These are phyloP conservation scores for Picea mariana DNA, from an alignment of 83 land plant species.

Conservation along the genomic window DNA sequence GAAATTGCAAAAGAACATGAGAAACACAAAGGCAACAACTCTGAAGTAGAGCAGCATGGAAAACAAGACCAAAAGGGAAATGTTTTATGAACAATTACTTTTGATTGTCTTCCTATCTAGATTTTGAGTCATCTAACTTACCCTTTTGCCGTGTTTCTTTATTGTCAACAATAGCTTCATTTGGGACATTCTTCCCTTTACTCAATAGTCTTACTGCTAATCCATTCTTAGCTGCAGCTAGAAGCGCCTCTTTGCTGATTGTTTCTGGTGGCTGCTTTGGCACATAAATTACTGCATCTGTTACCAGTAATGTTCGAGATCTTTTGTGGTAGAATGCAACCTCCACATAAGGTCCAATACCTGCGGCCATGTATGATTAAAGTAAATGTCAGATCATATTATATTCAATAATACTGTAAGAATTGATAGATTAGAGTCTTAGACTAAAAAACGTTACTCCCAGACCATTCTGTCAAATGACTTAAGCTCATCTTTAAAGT, in stretches of 20 bases:
- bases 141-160: conserved; percentile 80
- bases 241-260: conserved; percentile 79
- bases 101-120: conserved; percentile 1
- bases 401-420: background rate
- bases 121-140: conserved; percentile 19
- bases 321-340: conserved; percentile 94
- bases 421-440: background rate
- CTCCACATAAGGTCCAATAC: conserved; percentile 99
- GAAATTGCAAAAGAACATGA: no score
- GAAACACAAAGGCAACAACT: background rate
- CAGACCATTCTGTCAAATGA: background rate
- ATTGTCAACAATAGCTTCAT: conserved; percentile 88
- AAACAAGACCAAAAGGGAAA: background rate
- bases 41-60: background rate
- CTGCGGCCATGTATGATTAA: conserved; percentile 31
- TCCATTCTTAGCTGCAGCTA: conserved; percentile 96
- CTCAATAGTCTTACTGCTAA: conserved; percentile 91
- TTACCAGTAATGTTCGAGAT: conserved; percentile 84
- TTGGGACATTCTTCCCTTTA: conserved; percentile 82
- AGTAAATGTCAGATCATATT: conserved; percentile 14
- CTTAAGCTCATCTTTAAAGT: background rate
- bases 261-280: conserved; percentile 88
- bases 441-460: background rate
- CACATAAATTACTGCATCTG: conserved; percentile 97
- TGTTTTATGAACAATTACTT: background rate